Evolutionary conservation across 1,284 basidiomycete species (phyloP), one percentile per base, ranked within the genome.

Genomic region (Leccinum pachyderme): DNA sequence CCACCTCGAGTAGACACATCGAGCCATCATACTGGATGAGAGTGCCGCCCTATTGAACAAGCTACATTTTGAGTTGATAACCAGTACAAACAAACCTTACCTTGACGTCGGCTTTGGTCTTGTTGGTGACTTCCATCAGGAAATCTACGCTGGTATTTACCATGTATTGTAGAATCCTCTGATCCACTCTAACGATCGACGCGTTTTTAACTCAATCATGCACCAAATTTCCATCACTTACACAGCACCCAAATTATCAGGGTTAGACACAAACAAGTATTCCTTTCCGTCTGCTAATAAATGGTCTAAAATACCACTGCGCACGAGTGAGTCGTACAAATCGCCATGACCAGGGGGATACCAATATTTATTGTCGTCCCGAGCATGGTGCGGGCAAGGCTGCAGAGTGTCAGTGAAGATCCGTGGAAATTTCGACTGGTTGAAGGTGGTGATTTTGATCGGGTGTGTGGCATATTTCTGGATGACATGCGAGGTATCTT

Each of bases 301-400:
- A 74, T 95, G 90, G 73, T 98, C 95, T 64, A 99, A 84, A 52
- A 97, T 86, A 62, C 95, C 95, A 29, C 92, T 95, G 78, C 97
- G 95, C 72, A 87, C 81, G 66, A 94, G 81, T 22, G 92, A 92
- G 63, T 95, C 94, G 79, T 93, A 97, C 63, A 96, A 73, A 73
- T 99, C 96, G 75, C 97, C 95, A 81, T 99, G 96, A 69, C 97
- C 95, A 50, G 97, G 95, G 56, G 96, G 95, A 81, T 96, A 97
- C 95, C 95, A 98, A 75, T 90, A 79, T 72, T 87, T 86, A 84
- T 98, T 96, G 80, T 97, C 92, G 65, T 91, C 89, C 1, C 24
- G 48, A 47, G 52, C 50, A 52, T 59, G 49, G 75, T 89, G 80
- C 72, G 86, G 86, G 74, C 84, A 89, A 25, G 94, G 95, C 29